Conservation (phyloP, 345 rosid genomes). For the Lumnitzera racemosa region DNA sequence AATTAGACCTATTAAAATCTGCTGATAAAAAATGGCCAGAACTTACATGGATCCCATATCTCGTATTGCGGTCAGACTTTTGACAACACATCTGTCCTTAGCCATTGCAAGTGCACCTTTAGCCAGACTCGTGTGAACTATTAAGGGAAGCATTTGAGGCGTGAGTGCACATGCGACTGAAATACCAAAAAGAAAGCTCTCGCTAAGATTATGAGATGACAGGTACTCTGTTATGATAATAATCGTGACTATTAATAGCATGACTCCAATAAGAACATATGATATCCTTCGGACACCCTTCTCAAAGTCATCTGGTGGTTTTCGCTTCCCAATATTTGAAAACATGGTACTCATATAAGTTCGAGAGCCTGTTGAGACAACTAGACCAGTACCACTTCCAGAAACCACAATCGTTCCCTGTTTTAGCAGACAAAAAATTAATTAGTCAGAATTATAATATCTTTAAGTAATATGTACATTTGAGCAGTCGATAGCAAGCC, state of each 20-base stretch:
- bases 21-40: not conserved
- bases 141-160: constrained; percentile 76
- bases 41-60: constrained; percentile 76
- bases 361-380: constrained; percentile 59
- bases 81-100: constrained; percentile 62
- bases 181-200: constrained; percentile 48
- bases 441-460: too few relatives aligned
- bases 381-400: constrained; percentile 59
- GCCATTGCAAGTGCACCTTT: constrained; percentile 81
- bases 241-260: constrained; percentile 43
- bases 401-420: constrained; percentile 75
- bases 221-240: constrained; percentile 30
- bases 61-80: constrained; percentile 52
- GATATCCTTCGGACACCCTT: constrained; percentile 48
- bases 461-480: too few relatives aligned
- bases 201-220: constrained; percentile 25
- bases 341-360: constrained; percentile 66
- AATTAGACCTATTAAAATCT: not conserved
- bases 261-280: constrained; percentile 47
- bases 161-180: constrained; percentile 71
- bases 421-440: constrained; percentile 2
- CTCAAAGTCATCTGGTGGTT: constrained; percentile 50
- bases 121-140: constrained; percentile 62
- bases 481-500: too few relatives aligned
- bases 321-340: constrained; percentile 50